These are phyloP conservation scores for Phytopythium montanum DNA, from an alignment of 352 stramenopile species.

Conservation along the genomic window DNA sequence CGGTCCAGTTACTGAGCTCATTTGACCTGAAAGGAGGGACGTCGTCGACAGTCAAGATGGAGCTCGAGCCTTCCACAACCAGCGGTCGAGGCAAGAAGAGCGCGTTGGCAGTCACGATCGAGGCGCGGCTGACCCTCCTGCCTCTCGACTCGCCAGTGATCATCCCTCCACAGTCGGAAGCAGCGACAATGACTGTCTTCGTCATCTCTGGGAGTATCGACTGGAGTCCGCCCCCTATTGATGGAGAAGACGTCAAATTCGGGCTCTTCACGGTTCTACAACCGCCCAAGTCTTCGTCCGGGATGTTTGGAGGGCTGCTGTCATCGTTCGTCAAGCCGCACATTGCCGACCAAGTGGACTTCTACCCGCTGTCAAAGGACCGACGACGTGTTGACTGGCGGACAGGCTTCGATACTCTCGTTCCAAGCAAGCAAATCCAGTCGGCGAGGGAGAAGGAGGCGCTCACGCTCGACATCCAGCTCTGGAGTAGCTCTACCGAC, in stretches of 20 bases:
- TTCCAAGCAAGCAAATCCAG: conserved; percentile 17
- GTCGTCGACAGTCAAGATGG: neutral
- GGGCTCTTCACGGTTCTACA: neutral
- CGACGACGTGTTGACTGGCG: conserved; percentile 18
- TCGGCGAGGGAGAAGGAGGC: conserved; percentile 28
- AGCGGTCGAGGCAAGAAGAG: neutral
- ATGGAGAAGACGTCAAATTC: neutral
- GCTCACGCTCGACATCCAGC: conserved; percentile 23
- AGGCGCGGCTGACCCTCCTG: neutral
- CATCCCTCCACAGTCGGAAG: conserved; percentile 1
- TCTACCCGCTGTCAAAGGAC: neutral
- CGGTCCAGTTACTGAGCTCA: neutral
- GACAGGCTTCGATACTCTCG: conserved; percentile 13
- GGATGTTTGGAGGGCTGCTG: neutral
- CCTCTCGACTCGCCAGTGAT: neutral
- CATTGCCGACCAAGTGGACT: conserved; percentile 2
- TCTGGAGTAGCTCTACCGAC: conserved; percentile 5
- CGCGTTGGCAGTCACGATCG: neutral
- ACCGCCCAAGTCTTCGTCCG: neutral
- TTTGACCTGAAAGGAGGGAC: neutral
- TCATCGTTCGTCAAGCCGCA: neutral
- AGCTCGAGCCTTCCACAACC: neutral
- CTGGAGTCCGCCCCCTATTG: neutral
- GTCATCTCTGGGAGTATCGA: neutral
- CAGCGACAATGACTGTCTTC: conserved; percentile 4